Percentiles rank a stretch among this genome's conserved stretches.
Evolutionary conservation across 2,329 filamentous ascomycete genomes (phyloP).

Genomic region (Arthrobotrys megalospora): DNA sequence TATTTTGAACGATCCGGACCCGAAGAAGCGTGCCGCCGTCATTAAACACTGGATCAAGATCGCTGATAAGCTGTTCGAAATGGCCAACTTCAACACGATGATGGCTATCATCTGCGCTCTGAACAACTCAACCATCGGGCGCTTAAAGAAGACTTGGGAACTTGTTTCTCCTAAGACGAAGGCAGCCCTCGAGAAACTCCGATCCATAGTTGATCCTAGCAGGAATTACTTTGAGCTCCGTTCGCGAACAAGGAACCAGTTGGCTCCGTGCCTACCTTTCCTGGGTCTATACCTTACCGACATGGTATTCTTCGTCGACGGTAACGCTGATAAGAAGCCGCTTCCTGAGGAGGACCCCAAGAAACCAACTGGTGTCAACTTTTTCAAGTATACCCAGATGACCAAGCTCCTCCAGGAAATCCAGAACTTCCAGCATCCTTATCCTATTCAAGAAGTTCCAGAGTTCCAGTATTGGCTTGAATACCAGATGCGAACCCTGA

Average conservation of each 20-base stretch:
- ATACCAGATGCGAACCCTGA: conserved; percentile 82
- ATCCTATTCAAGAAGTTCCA: conserved; percentile 83
- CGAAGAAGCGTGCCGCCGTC: conserved; percentile 88
- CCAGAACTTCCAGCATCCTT: conserved; percentile 95
- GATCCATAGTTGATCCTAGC: conserved; percentile 87
- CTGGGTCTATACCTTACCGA: conserved; percentile 97
- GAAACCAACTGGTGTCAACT: conserved; percentile 89
- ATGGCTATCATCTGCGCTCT: conserved; percentile 98
- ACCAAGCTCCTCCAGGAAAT: conserved; percentile 96
- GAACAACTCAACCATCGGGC: conserved; percentile 90
- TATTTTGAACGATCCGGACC: conserved; percentile 88
- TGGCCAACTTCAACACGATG: conserved; percentile 95
- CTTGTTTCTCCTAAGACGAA: conserved; percentile 86
- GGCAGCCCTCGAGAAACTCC: conserved; percentile 81
- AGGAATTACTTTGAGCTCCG: conserved; percentile 93
- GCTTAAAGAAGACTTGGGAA: conserved; percentile 93
- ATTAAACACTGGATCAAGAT: conserved; percentile 99
- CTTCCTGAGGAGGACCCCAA: conserved; percentile 73
- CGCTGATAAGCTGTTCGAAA: conserved; percentile 84
- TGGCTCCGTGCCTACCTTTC: conserved; percentile 93
- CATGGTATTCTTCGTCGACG: conserved; percentile 93
- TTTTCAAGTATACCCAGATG: conserved; percentile 95
- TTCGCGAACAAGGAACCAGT: conserved; percentile 84
- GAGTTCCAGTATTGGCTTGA: conserved; percentile 96
- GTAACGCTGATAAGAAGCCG: conserved; percentile 81